These are phyloP conservation scores for Hippophae tibetana DNA, from an alignment of 306 rosid genomes.

Conservation along the genomic window DNA sequence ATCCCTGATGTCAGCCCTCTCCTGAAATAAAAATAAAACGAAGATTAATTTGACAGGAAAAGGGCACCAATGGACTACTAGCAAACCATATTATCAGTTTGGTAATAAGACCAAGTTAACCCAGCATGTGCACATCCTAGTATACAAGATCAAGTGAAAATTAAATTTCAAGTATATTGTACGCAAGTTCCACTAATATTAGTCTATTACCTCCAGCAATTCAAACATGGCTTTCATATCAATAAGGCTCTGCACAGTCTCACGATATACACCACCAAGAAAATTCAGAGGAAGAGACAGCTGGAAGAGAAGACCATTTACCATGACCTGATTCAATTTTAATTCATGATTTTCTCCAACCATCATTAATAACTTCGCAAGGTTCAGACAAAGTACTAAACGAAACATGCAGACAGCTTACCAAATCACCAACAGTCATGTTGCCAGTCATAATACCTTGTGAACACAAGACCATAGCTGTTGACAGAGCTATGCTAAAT, in stretches of 20 bases:
- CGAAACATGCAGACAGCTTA: conserved; percentile 20
- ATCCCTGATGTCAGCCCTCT: conserved; percentile 67
- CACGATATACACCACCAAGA: conserved; percentile 97
- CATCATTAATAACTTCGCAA: background rate
- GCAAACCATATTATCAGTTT: background rate
- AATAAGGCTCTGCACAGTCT: conserved; percentile 89
- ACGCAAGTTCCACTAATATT: conserved; percentile 8
- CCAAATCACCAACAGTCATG: conserved; percentile 98
- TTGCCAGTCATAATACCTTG: conserved; percentile 70
- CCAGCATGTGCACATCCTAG: background rate
- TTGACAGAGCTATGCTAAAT: conserved; percentile 90
- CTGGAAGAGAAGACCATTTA: conserved; percentile 98
- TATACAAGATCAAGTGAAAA: conserved; percentile 3
- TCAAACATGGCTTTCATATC: conserved; percentile 98
- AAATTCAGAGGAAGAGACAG: conserved; percentile 93
- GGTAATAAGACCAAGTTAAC: background rate
- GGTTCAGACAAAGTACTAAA: conserved; percentile 2
- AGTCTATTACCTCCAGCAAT: conserved; percentile 71
- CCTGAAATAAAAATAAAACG: conserved; percentile 37
- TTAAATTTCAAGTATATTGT: conserved; percentile 15
- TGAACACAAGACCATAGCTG: conserved; percentile 94
- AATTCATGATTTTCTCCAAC: conserved; percentile 8
- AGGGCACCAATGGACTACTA: conserved; percentile 5
- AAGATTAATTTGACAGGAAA: conserved; percentile 5
- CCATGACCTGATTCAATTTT: conserved; percentile 70